Base-by-base conservation (phyloP, 2,329 filamentous ascomycete species). In the Ophiosphaerella narmari region DNA sequence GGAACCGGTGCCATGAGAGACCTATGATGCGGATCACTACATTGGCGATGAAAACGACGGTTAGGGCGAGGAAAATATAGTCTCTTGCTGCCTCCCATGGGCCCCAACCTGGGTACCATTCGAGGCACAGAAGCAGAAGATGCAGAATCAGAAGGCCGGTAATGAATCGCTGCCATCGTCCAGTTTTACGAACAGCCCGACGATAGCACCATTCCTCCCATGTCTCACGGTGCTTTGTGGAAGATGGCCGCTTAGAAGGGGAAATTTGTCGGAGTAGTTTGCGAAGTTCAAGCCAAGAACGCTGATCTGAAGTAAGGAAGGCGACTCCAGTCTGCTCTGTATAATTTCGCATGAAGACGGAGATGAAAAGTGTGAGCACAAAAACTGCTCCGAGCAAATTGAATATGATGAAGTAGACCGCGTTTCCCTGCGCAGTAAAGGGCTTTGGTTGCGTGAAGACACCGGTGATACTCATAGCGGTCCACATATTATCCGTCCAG, bases 271-370 rank as follows among this genome's bases (percentile, higher is more conserved):
- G 84, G 34, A 99, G 78, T 21, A 97, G 80, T 74, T 99, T 99
- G 49, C 94, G 85, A 60, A 99, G 75, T 72, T 99, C 94, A 12
- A 99, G 83, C 94, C 94, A 99, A 0, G 93, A 96, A 62, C 94
- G 87, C 71, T 99, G 94, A 65, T 99, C 94, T 0, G 92, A 88
- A 1, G 94, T 99, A 63, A 99, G 78, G 71, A 93, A 99, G 2
- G 94, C 94, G 37, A 99, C 94, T 1, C 94, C 94, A 0, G 94
- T 99, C 74, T 97, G 92, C 74, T 99, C 94, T 0, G 94, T 99
- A 74, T 99, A 99, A 72, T 97, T 99, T 54, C 94, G 90, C 94
- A 99, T 99, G 73, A 99, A 99, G 54, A 99, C 94, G 48, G 94
- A 97, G 40, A 99, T 95, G 73, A 99, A 99, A 68, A 99, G 79